phyloP scores from a whole-genome alignment of 768 basidiomycete genomes.

The Lentinus brumalis region DNA sequence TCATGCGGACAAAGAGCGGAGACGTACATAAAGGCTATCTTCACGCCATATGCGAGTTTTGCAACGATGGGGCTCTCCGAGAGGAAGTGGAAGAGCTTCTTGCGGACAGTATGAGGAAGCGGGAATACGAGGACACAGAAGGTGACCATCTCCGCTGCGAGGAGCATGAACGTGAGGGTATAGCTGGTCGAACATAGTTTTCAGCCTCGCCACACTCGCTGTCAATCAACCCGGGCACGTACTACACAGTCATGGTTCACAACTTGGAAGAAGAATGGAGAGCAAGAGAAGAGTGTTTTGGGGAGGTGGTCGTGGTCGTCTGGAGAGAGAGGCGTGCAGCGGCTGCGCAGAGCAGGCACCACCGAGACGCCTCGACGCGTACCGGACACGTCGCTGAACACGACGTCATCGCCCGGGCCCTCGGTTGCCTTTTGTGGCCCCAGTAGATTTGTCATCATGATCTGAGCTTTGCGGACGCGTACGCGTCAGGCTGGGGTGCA shows the following conservation, averaged over 20 bases:
- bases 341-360: neutral
- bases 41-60: conserved; percentile 87
- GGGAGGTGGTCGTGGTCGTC: conserved; percentile 6
- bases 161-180: conserved; percentile 76
- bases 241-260: conserved; percentile 52
- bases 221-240: conserved; percentile 20
- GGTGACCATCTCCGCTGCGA: conserved; percentile 83
- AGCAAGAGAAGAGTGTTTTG: neutral
- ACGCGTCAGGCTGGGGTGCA: conserved; percentile 7
- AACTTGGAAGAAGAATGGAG: neutral
- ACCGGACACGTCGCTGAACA: conserved; percentile 20
- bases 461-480: conserved; percentile 7
- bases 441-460: conserved; percentile 19
- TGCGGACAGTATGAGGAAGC: conserved; percentile 75
- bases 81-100: conserved; percentile 71
- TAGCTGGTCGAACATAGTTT: conserved; percentile 49
- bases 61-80: conserved; percentile 71
- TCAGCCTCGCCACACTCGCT: neutral
- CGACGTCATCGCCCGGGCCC: conserved; percentile 20
- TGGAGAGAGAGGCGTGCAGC: neutral
- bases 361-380: conserved; percentile 9
- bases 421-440: neutral
- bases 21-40: conserved; percentile 90
- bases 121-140: conserved; percentile 86
- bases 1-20: neutral